Evolutionary conservation across 2,329 filamentous ascomycete genomes (phyloP), one percentile per base, ranked within the genome.

Genomic region (Cladosporium sp.): DNA sequence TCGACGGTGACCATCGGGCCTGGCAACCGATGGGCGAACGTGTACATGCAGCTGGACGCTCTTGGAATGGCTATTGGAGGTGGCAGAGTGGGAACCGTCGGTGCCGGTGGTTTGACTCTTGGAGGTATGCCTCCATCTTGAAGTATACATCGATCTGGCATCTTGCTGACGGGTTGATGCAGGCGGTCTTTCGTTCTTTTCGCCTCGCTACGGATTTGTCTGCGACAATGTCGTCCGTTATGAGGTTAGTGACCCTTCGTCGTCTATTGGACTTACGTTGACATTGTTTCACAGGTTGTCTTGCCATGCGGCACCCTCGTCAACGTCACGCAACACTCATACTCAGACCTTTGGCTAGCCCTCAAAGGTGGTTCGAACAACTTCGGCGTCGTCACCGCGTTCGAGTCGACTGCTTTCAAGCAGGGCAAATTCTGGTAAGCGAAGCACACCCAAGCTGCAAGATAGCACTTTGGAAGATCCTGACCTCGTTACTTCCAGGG

Each of bases 261-360:
- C 4, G 12, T 15, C 26, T 36, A n/a, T 21, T 21, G 7, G 15
- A 14, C n/a, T 59, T 24, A 8, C 76, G 71, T 3, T 59, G 21
- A 59, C 57, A 30, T 12, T 30, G 11, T 12, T 12, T 28, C 10
- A 15, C 24, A 63, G 60, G 71, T 82, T 0, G 79, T 81, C 2
- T 72, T 81, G 8, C 79, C 80, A 0, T 73, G 77, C 52, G 80
- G 80, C 0, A 66, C 67, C 6, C 68, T 80, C 24, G 74, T 80
- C 21, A 78, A 71, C 1, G 76, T 76, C 0, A 84, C 81, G 1
- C 73, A 76, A 4, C 71, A 72, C 0, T 77, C 83, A 67, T 79
- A 87, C 49, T 36, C 73, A 0, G 82, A 85, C 63, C 74, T 84
- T 2, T 84, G 82, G 70, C 82, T 79, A 78, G 81, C 79, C 26